phyloP scores from a whole-genome alignment of 108 stramenopile species.

The Poteriospumella lacustris region DNA sequence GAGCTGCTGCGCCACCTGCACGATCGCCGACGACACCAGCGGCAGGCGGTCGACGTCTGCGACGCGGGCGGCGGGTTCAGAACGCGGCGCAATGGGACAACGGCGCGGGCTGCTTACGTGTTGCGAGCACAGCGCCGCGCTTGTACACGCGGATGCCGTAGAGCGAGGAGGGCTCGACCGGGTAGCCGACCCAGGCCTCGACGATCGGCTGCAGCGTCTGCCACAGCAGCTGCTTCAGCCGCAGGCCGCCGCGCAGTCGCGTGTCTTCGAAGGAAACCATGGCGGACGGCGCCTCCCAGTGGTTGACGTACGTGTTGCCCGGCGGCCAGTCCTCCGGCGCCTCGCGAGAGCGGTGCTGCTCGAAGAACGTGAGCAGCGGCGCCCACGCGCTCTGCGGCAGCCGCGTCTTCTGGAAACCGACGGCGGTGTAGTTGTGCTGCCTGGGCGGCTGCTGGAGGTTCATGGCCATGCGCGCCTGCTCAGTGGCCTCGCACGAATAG shows the following conservation, averaged over 20 bases:
- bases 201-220: neutral
- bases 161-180: neutral
- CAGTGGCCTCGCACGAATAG: neutral
- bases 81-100: no score
- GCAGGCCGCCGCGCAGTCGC: neutral
- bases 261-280: constrained; percentile 5
- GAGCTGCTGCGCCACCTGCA: constrained; percentile 1
- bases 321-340: neutral
- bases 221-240: neutral
- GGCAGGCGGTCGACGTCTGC: constrained; percentile 13
- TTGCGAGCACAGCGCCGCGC: neutral
- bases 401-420: neutral
- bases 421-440: neutral
- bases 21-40: neutral
- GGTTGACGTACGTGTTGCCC: constrained; percentile 1
- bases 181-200: neutral
- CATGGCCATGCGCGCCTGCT: neutral
- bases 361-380: neutral
- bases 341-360: neutral
- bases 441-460: neutral
- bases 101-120: constrained; percentile 10
- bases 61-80: no score
- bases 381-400: neutral
- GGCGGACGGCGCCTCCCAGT: neutral
- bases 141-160: constrained; percentile 5